A percentile compares a stretch with the other conserved stretches of the same genome.
Conservation (phyloP, 257 asterid genomes). For the Rauvolfia tetraphylla region DNA sequence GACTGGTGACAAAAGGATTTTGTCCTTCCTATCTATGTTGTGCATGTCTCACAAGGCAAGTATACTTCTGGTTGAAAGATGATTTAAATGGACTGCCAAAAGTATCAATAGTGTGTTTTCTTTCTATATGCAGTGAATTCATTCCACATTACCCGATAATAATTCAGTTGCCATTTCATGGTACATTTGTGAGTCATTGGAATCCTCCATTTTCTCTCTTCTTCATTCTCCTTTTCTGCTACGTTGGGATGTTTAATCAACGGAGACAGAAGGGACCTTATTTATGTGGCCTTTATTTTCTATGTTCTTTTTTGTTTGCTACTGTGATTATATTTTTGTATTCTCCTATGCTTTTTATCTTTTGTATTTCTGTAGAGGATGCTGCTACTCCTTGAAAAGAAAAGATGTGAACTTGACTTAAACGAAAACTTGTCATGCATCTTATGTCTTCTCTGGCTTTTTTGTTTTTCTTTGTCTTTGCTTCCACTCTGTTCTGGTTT, state of each 20-base stretch:
- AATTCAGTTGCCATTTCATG: background rate
- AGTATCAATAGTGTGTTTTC: constrained; percentile 2
- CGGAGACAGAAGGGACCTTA: background rate
- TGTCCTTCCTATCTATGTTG: constrained; percentile 28
- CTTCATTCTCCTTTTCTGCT: background rate
- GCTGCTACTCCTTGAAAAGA: too few relatives aligned
- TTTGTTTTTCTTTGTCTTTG: background rate
- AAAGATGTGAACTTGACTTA: too few relatives aligned
- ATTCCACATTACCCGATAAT: background rate
- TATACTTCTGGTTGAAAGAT: constrained; percentile 15
- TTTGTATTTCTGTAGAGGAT: background rate
- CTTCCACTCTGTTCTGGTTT: background rate
- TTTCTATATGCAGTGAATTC: background rate
- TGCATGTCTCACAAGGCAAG: constrained; percentile 30
- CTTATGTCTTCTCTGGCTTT: too few relatives aligned
- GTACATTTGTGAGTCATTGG: background rate
- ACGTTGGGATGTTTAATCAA: background rate
- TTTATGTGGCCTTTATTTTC: too few relatives aligned
- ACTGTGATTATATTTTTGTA: too few relatives aligned
- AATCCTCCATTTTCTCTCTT: background rate
- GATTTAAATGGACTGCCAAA: constrained; percentile 11
- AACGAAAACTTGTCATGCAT: background rate
- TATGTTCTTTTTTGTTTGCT: too few relatives aligned
- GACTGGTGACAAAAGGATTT: constrained; percentile 17
- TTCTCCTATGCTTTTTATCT: background rate